Evolutionary conservation across 495 filamentous ascomycete genomes (phyloP).

Genomic region (Oidiodendron maius): DNA sequence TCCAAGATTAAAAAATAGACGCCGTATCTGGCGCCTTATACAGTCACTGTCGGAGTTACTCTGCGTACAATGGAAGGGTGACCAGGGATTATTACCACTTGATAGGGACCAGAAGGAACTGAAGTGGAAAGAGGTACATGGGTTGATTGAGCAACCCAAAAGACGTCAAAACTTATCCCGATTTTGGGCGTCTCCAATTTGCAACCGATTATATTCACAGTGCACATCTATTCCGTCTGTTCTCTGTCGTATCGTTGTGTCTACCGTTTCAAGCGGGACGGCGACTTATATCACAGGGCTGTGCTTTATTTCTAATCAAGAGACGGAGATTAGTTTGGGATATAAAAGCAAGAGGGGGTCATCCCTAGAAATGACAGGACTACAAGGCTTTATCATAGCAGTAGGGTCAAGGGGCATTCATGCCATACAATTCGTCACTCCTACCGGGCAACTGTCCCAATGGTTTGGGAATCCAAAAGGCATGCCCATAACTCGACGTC

Average conservation of each 20-base stretch:
- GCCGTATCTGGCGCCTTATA: background rate
- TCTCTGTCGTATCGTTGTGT: background rate
- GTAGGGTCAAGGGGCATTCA: background rate
- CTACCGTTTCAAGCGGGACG: background rate
- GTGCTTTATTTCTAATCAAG: background rate
- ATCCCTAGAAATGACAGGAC: background rate
- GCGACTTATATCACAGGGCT: background rate
- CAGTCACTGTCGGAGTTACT: background rate
- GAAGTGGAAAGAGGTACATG: background rate
- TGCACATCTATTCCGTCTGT: background rate
- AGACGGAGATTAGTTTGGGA: background rate
- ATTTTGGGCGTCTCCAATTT: background rate
- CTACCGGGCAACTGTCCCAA: background rate
- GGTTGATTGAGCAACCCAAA: too few relatives aligned
- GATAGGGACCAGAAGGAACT: background rate
- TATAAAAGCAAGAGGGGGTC: background rate
- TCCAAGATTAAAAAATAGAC: background rate
- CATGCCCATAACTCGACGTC: background rate
- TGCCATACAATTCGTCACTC: background rate
- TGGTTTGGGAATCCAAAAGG: background rate
- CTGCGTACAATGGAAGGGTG: background rate
- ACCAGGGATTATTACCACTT: background rate
- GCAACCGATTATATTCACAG: background rate
- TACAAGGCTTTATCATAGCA: background rate
- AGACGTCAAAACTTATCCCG: background rate